A percentile compares a stretch with the other conserved stretches of the same genome.
These are phyloP conservation scores for Entomophthora muscae DNA, from an alignment of 371 early-diverging fungal species.

Conservation along the genomic window DNA sequence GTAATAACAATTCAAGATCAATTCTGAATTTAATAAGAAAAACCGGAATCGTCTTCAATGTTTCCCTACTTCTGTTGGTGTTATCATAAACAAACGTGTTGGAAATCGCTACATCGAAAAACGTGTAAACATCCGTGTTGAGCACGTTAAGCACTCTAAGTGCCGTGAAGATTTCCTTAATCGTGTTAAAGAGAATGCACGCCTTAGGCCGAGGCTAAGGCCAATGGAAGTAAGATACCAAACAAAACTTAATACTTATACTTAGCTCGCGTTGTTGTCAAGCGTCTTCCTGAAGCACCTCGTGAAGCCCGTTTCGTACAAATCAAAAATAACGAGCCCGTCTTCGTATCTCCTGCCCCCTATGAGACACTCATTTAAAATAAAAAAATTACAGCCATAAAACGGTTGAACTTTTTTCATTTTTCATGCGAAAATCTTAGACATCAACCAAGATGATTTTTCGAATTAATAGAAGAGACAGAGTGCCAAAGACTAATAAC, in stretches of 20 bases:
- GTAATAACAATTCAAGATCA: constrained; percentile 20
- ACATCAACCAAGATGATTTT: too few species aligned
- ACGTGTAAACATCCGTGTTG: constrained; percentile 95
- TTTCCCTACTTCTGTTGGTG: constrained; percentile 96
- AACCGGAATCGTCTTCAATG: constrained; percentile 97
- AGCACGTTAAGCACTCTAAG: constrained; percentile 99
- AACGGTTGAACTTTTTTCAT: too few species aligned
- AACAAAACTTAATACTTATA: constrained; percentile 8
- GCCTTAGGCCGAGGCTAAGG: constrained; percentile 50
- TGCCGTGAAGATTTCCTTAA: constrained; percentile 97
- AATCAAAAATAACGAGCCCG: constrained; percentile 73
- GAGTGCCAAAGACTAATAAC: too few species aligned
- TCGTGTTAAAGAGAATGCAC: constrained; percentile 90
- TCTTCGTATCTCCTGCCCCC: constrained; percentile 82
- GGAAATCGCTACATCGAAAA: constrained; percentile 97
- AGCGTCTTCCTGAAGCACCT: constrained; percentile 88
- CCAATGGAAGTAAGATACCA: constrained; percentile 17
- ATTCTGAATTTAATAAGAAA: constrained; percentile 29
- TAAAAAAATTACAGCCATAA: too few species aligned
- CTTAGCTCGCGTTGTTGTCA: constrained; percentile 47
- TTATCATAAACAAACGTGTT: constrained; percentile 96
- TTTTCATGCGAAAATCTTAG: too few species aligned
- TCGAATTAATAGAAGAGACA: too few species aligned
- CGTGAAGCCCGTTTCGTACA: constrained; percentile 81
- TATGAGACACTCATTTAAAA: constrained; percentile 46